Percentiles rank a stretch among this genome's conserved stretches.
Conservation (phyloP, 495 filamentous ascomycete genomes). For the Hyaloscypha bicolor region DNA sequence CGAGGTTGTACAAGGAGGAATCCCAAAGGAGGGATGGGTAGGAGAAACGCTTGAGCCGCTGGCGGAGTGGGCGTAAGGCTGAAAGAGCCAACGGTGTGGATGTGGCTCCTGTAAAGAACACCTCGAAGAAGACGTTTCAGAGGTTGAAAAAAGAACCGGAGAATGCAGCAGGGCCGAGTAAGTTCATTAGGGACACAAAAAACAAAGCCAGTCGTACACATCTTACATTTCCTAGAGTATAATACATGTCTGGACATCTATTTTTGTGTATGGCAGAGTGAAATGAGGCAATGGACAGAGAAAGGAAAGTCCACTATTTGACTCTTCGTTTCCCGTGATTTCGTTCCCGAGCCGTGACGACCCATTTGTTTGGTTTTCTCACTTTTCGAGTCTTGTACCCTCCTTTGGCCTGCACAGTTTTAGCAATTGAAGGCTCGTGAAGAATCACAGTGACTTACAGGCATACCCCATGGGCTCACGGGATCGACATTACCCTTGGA, state of each 20-base stretch:
- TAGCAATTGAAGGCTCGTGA: slow-evolving; percentile 18
- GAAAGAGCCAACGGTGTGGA: not conserved
- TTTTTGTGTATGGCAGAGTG: slow-evolving; percentile 15
- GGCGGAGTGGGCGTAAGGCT: not conserved
- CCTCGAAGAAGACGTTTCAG: not conserved
- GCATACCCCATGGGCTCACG: slow-evolving; percentile 92
- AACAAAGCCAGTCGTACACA: not conserved
- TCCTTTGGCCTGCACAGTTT: slow-evolving; percentile 69
- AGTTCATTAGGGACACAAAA: not conserved
- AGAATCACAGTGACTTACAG: slow-evolving; percentile 60
- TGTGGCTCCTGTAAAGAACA: no score
- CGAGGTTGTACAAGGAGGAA: not conserved
- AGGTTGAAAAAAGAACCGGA: not conserved
- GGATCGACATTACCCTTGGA: slow-evolving; percentile 96
- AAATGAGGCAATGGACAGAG: not conserved
- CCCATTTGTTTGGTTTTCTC: slow-evolving; percentile 77
- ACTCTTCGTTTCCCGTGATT: slow-evolving; percentile 73
- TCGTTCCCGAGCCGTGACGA: slow-evolving; percentile 71
- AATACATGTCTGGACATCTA: slow-evolving; percentile 10
- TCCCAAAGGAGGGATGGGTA: not conserved
- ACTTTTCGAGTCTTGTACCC: slow-evolving; percentile 90
- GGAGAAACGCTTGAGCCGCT: not conserved
- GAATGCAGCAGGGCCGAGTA: not conserved
- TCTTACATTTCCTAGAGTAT: not conserved
- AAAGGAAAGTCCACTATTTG: slow-evolving; percentile 37